These are phyloP conservation scores for Diospyros lotus DNA, from an alignment of 148 eudicot species.

Conservation along the genomic window DNA sequence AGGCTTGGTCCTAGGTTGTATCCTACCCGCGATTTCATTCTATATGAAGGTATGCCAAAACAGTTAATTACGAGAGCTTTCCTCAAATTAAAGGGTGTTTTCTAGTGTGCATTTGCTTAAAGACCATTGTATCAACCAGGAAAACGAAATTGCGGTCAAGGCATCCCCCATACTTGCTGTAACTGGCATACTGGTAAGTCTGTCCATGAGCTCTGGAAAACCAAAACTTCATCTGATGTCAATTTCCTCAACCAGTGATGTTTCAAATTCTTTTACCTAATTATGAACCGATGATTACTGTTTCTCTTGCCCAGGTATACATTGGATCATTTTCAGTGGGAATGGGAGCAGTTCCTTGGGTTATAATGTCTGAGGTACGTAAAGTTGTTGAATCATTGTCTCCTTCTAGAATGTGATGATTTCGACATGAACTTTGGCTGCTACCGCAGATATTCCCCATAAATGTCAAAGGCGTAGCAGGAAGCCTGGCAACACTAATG, in stretches of 20 bases:
- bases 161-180: conserved; percentile 72
- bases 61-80: background rate
- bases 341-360: conserved; percentile 97
- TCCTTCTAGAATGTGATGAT: background rate
- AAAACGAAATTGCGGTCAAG: conserved; percentile 37
- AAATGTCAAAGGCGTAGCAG: conserved; percentile 83
- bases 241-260: background rate
- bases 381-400: background rate
- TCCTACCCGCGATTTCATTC: conserved; percentile 59
- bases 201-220: conserved; percentile 4
- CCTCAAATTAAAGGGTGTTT: background rate
- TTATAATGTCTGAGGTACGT: conserved; percentile 87
- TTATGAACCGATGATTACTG: background rate
- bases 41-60: conserved; percentile 56
- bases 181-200: conserved; percentile 76
- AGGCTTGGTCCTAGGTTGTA: conserved; percentile 72
- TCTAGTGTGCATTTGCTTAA: background rate
- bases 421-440: background rate
- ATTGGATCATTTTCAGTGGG: conserved; percentile 77
- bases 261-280: background rate
- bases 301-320: conserved; percentile 45
- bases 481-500: conserved; percentile 86
- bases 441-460: conserved; percentile 70
- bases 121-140: conserved; percentile 31
- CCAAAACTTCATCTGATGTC: background rate